Evolutionary conservation across 2,329 filamentous ascomycete genomes (phyloP).

Genomic region (Paecilomyces sp.): DNA sequence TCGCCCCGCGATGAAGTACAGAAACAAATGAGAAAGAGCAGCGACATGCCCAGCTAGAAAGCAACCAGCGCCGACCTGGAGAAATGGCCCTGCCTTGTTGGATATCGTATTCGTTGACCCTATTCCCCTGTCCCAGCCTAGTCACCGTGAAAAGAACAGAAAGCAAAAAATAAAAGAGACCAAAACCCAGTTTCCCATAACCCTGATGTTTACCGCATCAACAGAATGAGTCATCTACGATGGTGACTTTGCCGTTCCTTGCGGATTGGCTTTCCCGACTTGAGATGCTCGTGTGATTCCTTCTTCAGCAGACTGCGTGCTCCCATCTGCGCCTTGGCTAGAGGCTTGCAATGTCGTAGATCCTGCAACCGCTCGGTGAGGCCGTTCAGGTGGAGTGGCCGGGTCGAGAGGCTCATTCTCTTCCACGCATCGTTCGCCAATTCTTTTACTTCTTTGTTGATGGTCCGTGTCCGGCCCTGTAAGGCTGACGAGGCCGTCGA

Average conservation of each 20-base stretch:
- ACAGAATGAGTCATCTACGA: neutral
- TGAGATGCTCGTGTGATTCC: constrained; percentile 7
- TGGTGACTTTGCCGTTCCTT: neutral
- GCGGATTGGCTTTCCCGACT: constrained; percentile 3
- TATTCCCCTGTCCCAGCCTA: neutral
- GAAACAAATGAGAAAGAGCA: neutral
- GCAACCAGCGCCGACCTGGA: neutral
- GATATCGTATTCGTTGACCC: neutral
- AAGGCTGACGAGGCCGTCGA: constrained; percentile 22
- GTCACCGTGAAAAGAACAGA: neutral
- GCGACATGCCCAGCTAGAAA: neutral
- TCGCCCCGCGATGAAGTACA: neutral
- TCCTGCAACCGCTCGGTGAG: constrained; percentile 22
- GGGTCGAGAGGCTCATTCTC: constrained; percentile 16
- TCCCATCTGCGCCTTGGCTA: constrained; percentile 28
- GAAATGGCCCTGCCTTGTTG: neutral
- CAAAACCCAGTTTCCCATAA: constrained; percentile 1
- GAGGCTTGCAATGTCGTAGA: constrained; percentile 17
- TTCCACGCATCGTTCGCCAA: constrained; percentile 21
- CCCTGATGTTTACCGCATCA: neutral
- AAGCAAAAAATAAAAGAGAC: constrained; percentile 1
- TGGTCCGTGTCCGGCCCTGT: constrained; percentile 19
- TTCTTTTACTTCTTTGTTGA: constrained; percentile 20
- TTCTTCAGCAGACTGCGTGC: constrained; percentile 22
- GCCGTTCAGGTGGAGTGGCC: constrained; percentile 14